Evolutionary conservation across 495 filamentous ascomycete genomes (phyloP).

Genomic region (Evernia prunastri): DNA sequence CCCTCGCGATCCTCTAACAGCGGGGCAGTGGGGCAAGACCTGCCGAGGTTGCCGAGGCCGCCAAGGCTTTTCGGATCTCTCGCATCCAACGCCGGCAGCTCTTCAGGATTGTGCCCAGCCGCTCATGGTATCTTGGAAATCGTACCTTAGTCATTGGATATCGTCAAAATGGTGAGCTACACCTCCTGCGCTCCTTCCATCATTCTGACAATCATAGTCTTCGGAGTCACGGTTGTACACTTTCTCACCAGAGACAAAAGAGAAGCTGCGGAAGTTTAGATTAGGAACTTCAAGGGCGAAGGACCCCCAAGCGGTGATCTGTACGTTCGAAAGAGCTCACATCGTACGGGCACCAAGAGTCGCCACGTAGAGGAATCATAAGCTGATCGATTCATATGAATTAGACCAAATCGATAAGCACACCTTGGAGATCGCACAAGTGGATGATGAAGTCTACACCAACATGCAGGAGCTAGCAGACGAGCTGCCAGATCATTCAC

Average conservation of each 20-base stretch:
- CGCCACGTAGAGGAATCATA: not conserved
- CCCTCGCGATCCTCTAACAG: too few species aligned
- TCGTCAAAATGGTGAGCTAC: constrained; percentile 5
- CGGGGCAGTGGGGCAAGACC: not conserved
- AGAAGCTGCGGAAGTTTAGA: constrained; percentile 86
- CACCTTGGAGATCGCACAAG: constrained; percentile 73
- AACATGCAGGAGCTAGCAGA: constrained; percentile 73
- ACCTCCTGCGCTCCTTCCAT: not conserved
- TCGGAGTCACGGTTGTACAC: constrained; percentile 89
- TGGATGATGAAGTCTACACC: constrained; percentile 71
- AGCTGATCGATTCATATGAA: constrained; percentile 21
- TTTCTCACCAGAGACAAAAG: constrained; percentile 81
- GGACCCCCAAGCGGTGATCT: constrained; percentile 84
- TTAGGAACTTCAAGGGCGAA: constrained; percentile 82
- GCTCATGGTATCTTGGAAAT: not conserved
- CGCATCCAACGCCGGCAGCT: not conserved
- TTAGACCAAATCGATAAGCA: constrained; percentile 79
- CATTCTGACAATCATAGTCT: constrained; percentile 19
- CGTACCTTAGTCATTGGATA: not conserved
- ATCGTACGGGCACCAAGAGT: constrained; percentile 11
- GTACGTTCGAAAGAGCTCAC: constrained; percentile 49
- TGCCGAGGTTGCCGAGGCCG: not conserved
- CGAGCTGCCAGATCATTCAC: constrained; percentile 87
- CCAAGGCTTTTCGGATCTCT: not conserved
- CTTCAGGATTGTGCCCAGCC: not conserved